Evolutionary conservation across 176 grass and related monocot genomes (phyloP), one percentile per base, ranked within the genome.

Genomic region (Olyra latifolia): DNA sequence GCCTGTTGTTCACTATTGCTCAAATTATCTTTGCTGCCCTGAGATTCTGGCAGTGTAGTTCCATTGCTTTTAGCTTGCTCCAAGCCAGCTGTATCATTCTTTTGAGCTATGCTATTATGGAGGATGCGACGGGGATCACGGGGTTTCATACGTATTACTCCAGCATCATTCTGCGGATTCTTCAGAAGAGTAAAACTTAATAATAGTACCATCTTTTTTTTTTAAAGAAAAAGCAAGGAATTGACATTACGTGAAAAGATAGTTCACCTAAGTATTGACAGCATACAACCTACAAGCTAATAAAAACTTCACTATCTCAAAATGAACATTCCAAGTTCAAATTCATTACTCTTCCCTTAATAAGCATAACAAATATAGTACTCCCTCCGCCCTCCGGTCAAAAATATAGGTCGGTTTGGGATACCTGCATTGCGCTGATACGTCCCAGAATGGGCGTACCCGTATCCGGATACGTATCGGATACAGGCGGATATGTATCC

Each of bases 51-150:
- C 48, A 80, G 69, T 45, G 35, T 38, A 50, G 43, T 66, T 87
- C 61, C 90, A 76, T 83, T 98, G 81, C 23, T 66, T 87, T 87
- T 89, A n/a, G 68, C 47, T 80, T 85, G 84, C 38, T 97, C 90
- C 11, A 80, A 72, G 81, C 42, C 75, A 42, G 46, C 6, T 61
- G 42, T 66, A 47, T 86, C 71, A 48, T 78, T 87, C 78, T 76
- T 90, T 59, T 87, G 89, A 19, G 79, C 56, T 32, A 69, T 72
- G 60, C 74, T 94, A 64, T 64, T 90, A 72, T 89, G 95, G 8
- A 95, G 88, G 70, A 93, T 45, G 7, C 92, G 82, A 25, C 95
- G 88, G n/a, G 95, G 95, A 87, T 98, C 95, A 76, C 92, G 92
- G 39, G 90, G 88, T 75, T 98, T 98, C 95, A 98, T 95, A 16